Percentiles rank a stretch among this genome's conserved stretches.
Evolutionary conservation across 176 grass and related monocot species (phyloP).

Genomic region (Carex myosuroides): DNA sequence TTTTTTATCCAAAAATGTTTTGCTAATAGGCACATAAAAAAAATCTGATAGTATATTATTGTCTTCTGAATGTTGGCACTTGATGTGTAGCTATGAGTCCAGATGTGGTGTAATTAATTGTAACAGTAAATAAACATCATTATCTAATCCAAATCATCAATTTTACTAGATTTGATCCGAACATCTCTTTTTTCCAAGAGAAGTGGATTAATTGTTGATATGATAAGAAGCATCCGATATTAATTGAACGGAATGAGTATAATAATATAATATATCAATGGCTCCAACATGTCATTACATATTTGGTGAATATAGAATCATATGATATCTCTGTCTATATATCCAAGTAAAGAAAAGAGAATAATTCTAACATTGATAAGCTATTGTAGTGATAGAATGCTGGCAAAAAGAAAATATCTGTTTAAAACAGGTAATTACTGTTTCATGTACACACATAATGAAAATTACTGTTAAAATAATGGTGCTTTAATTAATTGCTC

Average conservation of each 20-base stretch:
- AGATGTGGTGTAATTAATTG: neutral
- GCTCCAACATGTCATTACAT: neutral
- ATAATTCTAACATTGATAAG: neutral
- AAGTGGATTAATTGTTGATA: neutral
- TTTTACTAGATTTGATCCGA: neutral
- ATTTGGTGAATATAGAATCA: neutral
- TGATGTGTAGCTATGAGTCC: neutral
- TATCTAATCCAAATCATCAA: neutral
- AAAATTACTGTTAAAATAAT: neutral
- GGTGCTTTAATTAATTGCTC: neutral
- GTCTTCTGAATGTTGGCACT: neutral
- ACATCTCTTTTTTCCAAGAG: neutral
- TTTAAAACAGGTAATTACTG: too few relatives aligned
- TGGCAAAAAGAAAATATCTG: neutral
- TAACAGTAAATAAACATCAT: neutral
- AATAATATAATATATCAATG: neutral
- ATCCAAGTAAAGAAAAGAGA: neutral
- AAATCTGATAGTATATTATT: neutral
- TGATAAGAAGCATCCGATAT: neutral
- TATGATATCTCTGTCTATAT: neutral
- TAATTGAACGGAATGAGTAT: neutral
- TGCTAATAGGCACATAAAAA: neutral
- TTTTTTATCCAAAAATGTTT: neutral
- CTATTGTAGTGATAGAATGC: neutral
- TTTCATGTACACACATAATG: too few relatives aligned